Conservation (phyloP, 371 early-diverging fungal genomes). For the Mucor circinelloides region DNA sequence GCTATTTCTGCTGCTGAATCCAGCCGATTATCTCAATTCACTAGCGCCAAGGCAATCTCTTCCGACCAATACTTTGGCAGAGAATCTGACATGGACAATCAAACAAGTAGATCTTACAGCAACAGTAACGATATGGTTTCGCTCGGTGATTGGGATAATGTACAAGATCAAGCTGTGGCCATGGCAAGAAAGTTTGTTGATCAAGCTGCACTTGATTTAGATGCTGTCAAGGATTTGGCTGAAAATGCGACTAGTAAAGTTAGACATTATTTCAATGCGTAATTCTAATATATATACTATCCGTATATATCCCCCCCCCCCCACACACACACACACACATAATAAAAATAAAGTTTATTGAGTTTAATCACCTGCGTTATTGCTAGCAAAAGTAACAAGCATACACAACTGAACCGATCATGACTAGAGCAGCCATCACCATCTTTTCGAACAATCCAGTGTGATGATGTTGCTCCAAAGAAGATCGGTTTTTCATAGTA, state of each 20-base stretch:
- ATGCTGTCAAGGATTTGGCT: constrained; percentile 72
- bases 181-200: constrained; percentile 71
- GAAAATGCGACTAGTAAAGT: constrained; percentile 58
- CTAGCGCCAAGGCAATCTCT: constrained; percentile 76
- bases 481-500: too few relatives aligned
- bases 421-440: too few relatives aligned
- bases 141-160: constrained; percentile 49
- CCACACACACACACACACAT: too few relatives aligned
- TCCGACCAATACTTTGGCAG: constrained; percentile 84
- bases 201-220: constrained; percentile 77
- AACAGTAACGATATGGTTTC: constrained; percentile 8
- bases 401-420: too few relatives aligned
- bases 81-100: constrained; percentile 49
- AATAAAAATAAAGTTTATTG: too few relatives aligned
- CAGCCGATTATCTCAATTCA: constrained; percentile 69
- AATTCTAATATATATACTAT: neutral
- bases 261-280: constrained; percentile 26
- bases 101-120: constrained; percentile 1
- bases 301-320: neutral
- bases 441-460: too few relatives aligned
- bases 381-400: too few relatives aligned
- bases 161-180: constrained; percentile 63
- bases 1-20: constrained; percentile 65
- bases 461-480: neutral
- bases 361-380: too few relatives aligned